Base-by-base conservation (phyloP, 2,329 filamentous ascomycete genomes). In the Sporothrix phasma region DNA sequence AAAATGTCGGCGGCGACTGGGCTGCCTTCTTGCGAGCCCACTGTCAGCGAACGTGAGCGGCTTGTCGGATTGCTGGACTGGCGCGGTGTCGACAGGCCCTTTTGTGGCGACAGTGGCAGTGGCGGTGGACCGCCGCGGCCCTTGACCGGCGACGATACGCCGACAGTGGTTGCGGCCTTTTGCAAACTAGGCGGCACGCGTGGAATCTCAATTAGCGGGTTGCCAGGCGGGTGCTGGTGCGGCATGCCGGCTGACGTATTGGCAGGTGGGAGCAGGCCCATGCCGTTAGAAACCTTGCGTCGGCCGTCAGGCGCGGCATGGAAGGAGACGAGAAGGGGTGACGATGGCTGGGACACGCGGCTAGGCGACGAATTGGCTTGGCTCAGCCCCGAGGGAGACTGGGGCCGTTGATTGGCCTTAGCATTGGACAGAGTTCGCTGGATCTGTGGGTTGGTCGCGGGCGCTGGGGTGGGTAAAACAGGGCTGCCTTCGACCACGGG, bases 271-370 rank as follows among this genome's bases (percentile, higher is more conserved):
- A 92, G 94, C 51, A 94, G 79, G 65, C 85, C 89, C 3, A 92
- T 95, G 1, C 90, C 90, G 68, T 89, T 93, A 72, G 94, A 97
- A 5, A 90, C 91, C 78, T 99, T 99, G 56, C 94, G 85, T 66
- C 92, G 85, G 49, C 79, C 78, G 65, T 97, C 92, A 62, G 85
- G 83, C 63, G 89, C 89, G 13, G 93, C 90, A 66, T 93, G 91
- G 74, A 99, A 99, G 5, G 94, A 96, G 8, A 97, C 89, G n/a
- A 97, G 81, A n/a, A 99, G 79, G 0, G 94, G 94, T 5, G 91
- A 95, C 0, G 90, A 93, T 3, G 94, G 83, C 69, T 85, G 83
- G 1, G 83, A 99, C 3, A 84, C 86, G 68, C 93, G 85, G 73
- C 84, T 97, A 1, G 94, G 93, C 1, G 93, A 97, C 5, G 93